phyloP scores from a whole-genome alignment of 2,329 filamentous ascomycete genomes.

The Trichoderma harzianum region DNA sequence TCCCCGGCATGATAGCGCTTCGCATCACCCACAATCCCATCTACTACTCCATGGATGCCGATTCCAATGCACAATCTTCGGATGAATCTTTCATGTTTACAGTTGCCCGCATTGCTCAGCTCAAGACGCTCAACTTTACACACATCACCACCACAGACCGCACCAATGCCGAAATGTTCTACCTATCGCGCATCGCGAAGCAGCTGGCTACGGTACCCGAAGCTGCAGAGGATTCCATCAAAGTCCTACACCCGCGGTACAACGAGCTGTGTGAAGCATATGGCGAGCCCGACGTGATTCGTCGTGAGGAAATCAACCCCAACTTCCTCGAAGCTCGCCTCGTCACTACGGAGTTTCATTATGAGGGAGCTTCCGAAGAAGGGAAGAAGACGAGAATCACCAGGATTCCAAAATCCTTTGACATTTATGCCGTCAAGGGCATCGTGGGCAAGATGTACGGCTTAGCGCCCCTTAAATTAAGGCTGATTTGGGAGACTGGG shows the following conservation, averaged over 20 bases:
- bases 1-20: constrained; percentile 71
- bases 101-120: constrained; percentile 65
- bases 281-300: constrained; percentile 63
- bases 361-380: constrained; percentile 18
- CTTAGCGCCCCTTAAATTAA: constrained; percentile 59
- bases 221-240: constrained; percentile 50
- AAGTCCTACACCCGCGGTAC: constrained; percentile 68
- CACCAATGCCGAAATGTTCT: constrained; percentile 88
- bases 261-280: constrained; percentile 70
- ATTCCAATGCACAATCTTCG: constrained; percentile 48
- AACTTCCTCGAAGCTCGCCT: constrained; percentile 79
- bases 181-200: constrained; percentile 77
- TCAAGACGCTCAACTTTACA: constrained; percentile 72
- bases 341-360: constrained; percentile 58
- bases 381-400: constrained; percentile 57
- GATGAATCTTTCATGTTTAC: constrained; percentile 90
- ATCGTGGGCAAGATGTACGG: constrained; percentile 70
- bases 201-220: constrained; percentile 64
- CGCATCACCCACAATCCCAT: constrained; percentile 85
- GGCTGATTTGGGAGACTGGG: constrained; percentile 81
- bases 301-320: constrained; percentile 61
- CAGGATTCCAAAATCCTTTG: constrained; percentile 70
- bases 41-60: constrained; percentile 54
- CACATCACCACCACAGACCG: constrained; percentile 70
- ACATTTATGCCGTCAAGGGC: constrained; percentile 78